Evolutionary conservation across 208 protist species (phyloP), one percentile per base, ranked within the genome.

Genomic region (Porcisia deanei): DNA sequence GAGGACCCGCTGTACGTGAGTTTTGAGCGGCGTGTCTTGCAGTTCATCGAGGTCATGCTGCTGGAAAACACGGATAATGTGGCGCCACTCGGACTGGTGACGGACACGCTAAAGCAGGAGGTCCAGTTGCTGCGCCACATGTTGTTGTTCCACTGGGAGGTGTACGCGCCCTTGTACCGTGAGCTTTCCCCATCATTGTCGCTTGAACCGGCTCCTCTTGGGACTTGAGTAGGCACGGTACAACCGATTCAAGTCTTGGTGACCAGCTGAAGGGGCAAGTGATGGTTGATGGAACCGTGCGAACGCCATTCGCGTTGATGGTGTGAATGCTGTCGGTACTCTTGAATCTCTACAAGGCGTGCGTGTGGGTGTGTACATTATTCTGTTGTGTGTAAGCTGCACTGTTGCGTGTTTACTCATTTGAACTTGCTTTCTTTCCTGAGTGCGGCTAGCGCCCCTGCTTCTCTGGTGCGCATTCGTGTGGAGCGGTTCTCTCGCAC

Each of bases 111-210:
- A 5, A 66, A 75, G 52, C 64, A 76, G n/a, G 34, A 84, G 3
- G 73, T 83, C 52, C 67, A 80, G 47, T n/a, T 86, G 39, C 71
- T 95, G 71, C 77, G 82, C 18, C 73, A 67, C 58, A 80, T 81
- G 72, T 76, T 95, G 54, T 16, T 73, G 16, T 94, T 95, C 76
- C 86, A 95, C 73, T 92, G 89, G 88, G 89, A 94, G 71, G 88
- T 95, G 65, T 95, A 95, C 79, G 54, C 77, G 30, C 86, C 84
- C 0, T 88, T 80, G 61, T 94, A 95, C 72, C 75, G 80, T 16
- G 72, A 85, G 53, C 60, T 95, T n/a, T 41, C 89, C 10, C 75
- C 79, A 12, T 59, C 75, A 22, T 73, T 87, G 37, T 41, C 45
- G 39, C 61, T 84, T 12, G 64, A 78, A 3, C 16, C 67, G 20